These are phyloP conservation scores for Ophiognomonia clavigignenti-juglandacearum DNA, from an alignment of 2,329 filamentous ascomycete species.

Conservation along the genomic window DNA sequence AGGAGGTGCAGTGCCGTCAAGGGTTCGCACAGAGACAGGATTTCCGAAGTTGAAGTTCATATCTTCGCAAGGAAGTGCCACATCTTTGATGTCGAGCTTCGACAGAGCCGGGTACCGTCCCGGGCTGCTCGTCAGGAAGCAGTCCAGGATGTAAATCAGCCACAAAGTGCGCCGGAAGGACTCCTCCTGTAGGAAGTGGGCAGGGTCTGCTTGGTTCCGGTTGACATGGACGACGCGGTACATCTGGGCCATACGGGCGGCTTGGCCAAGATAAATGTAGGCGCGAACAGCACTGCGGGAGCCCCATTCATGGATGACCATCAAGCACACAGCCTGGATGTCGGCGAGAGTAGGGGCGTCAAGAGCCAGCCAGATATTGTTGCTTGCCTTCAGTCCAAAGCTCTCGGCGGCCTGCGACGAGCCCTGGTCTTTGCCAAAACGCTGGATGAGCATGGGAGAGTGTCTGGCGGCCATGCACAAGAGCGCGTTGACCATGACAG, in stretches of 20 bases:
- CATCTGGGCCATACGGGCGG: conserved; percentile 62
- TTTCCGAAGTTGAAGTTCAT: conserved; percentile 61
- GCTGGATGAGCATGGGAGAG: conserved; percentile 51
- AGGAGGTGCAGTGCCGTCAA: conserved; percentile 36
- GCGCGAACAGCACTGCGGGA: conserved; percentile 56
- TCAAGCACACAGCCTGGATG: conserved; percentile 55
- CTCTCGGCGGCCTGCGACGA: conserved; percentile 50
- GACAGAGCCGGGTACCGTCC: conserved; percentile 54
- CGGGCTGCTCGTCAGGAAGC: conserved; percentile 56
- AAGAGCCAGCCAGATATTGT: conserved; percentile 51
- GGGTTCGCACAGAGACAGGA: conserved; percentile 53
- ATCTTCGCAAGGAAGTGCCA: conserved; percentile 54
- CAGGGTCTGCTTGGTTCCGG: conserved; percentile 44
- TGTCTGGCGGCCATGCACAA: conserved; percentile 55
- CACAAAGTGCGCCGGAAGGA: conserved; percentile 57
- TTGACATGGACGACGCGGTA: conserved; percentile 55
- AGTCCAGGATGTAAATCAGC: conserved; percentile 60
- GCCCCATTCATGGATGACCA: conserved; percentile 61
- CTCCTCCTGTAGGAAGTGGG: conserved; percentile 57
- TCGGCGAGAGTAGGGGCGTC: conserved; percentile 57
- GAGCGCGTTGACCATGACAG: conserved; percentile 53
- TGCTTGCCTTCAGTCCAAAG: conserved; percentile 54
- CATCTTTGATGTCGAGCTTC: conserved; percentile 48
- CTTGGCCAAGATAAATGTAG: conserved; percentile 59
- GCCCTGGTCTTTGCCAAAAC: conserved; percentile 49